Conservation (phyloP, 345 rosid species). For the Melastoma malabathricum region DNA sequence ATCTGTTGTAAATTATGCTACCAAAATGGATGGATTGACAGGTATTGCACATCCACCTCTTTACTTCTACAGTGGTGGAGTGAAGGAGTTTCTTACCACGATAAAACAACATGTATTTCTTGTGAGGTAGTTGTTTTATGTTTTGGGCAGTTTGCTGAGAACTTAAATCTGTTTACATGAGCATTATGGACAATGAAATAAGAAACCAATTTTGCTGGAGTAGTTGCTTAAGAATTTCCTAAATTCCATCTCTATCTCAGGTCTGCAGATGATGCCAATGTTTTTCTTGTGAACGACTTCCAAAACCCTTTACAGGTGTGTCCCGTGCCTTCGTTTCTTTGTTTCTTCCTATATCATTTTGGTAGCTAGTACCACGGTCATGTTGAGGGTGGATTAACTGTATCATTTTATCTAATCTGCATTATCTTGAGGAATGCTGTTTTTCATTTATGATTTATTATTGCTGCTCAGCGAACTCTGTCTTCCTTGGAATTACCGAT, state of each 20-base stretch:
- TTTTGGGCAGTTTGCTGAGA: no score
- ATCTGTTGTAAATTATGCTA: no score
- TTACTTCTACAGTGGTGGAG: constrained; percentile 93
- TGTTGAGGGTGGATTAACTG: no score
- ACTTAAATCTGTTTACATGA: no score
- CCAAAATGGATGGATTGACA: constrained; percentile 18
- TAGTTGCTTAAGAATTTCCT: constrained; percentile 2
- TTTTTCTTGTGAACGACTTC: constrained; percentile 81
- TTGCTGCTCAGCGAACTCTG: constrained; percentile 51
- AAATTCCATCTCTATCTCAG: constrained; percentile 27
- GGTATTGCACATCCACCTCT: constrained; percentile 92
- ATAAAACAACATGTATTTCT: constrained; percentile 75
- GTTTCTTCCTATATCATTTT: neutral
- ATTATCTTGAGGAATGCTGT: neutral
- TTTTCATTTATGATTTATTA: constrained; percentile 2
- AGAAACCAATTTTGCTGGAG: no score
- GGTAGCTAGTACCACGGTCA: no score
- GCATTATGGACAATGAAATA: no score
- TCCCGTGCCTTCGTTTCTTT: neutral
- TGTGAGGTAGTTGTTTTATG: constrained; percentile 51
- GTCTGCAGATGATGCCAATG: constrained; percentile 84
- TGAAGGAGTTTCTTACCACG: constrained; percentile 72
- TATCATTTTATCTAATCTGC: no score
- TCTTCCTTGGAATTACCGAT: constrained; percentile 90
- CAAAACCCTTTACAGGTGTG: constrained; percentile 82